Percentiles rank a stretch among this genome's conserved stretches.
phyloP scores from a whole-genome alignment of 2,329 filamentous ascomycete species.

The Scleromitrula shiraiana region DNA sequence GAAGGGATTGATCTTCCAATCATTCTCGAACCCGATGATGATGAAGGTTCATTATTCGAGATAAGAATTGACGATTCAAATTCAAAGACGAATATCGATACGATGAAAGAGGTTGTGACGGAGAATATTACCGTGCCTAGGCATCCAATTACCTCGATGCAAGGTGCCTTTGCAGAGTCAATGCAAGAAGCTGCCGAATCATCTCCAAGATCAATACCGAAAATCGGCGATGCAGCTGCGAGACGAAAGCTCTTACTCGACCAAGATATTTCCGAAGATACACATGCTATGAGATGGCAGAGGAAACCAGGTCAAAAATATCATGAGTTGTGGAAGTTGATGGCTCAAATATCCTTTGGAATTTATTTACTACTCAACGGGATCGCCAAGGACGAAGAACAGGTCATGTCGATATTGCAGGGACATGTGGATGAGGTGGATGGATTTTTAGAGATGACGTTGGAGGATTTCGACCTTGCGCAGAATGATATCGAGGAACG shows the following conservation, averaged over 20 bases:
- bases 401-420: conserved; percentile 84
- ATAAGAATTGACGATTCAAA: conserved; percentile 9
- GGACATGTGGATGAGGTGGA: conserved; percentile 92
- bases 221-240: conserved; percentile 48
- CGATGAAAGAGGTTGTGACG: conserved; percentile 20
- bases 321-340: conserved; percentile 83
- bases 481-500: conserved; percentile 72
- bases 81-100: conserved; percentile 15
- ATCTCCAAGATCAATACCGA: conserved; percentile 40
- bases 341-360: conserved; percentile 89
- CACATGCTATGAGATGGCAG: conserved; percentile 69
- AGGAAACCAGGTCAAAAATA: conserved; percentile 67
- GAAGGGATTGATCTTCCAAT: conserved; percentile 16
- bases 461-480: conserved; percentile 76
- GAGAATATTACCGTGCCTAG: conserved; percentile 31
- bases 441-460: conserved; percentile 76
- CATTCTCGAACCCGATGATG: conserved; percentile 16
- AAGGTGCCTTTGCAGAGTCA: conserved; percentile 76
- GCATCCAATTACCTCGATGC: conserved; percentile 70
- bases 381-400: conserved; percentile 79
- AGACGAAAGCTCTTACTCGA: conserved; percentile 62
- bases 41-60: conserved; percentile 7
- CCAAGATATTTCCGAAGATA: conserved; percentile 57
- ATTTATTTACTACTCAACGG: conserved; percentile 79
- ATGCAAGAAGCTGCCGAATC: conserved; percentile 61